phyloP scores from a whole-genome alignment of 2,329 filamentous ascomycete species.

The Epichloe sp. region DNA sequence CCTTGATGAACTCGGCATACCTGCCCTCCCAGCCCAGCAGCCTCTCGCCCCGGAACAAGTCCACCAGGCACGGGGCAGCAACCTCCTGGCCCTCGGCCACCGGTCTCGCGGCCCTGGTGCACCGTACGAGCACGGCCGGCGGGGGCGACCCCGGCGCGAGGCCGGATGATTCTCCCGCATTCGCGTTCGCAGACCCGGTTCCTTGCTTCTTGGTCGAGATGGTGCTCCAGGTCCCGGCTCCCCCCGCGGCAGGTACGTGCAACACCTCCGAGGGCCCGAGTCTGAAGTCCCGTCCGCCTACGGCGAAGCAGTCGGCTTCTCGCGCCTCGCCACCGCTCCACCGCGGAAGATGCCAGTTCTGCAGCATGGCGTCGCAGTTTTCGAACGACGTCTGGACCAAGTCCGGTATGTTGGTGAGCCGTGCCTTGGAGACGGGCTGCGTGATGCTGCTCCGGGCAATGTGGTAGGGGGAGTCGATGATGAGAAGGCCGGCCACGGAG shows the following conservation, averaged over 20 bases:
- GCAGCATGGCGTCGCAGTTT: conserved; percentile 18
- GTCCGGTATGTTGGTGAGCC: conserved; percentile 12
- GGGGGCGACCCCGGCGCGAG: conserved; percentile 9
- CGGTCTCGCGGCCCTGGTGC: conserved; percentile 5
- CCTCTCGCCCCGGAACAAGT: conserved; percentile 13
- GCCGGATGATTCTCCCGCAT: background rate
- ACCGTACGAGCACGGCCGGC: conserved; percentile 13
- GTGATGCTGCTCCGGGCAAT: conserved; percentile 10
- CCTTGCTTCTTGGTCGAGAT: background rate
- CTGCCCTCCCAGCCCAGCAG: conserved; percentile 17
- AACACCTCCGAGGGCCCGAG: conserved; percentile 10
- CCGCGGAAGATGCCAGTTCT: conserved; percentile 15
- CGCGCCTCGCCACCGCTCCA: conserved; percentile 12
- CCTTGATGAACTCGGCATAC: conserved; percentile 16
- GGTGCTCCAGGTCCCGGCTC: conserved; percentile 7
- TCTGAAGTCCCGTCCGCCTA: conserved; percentile 8
- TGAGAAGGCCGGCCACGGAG: conserved; percentile 13
- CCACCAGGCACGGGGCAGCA: conserved; percentile 10
- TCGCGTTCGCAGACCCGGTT: background rate
- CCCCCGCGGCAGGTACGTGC: conserved; percentile 10
- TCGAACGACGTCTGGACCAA: conserved; percentile 17
- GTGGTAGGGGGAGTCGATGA: conserved; percentile 19
- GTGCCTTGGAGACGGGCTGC: conserved; percentile 7
- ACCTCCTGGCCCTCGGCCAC: conserved; percentile 1
- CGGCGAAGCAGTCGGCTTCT: conserved; percentile 6